Evolutionary conservation across 139 green algal species (phyloP).

Genomic region (Auxenochlorella pyrenoidosa): DNA sequence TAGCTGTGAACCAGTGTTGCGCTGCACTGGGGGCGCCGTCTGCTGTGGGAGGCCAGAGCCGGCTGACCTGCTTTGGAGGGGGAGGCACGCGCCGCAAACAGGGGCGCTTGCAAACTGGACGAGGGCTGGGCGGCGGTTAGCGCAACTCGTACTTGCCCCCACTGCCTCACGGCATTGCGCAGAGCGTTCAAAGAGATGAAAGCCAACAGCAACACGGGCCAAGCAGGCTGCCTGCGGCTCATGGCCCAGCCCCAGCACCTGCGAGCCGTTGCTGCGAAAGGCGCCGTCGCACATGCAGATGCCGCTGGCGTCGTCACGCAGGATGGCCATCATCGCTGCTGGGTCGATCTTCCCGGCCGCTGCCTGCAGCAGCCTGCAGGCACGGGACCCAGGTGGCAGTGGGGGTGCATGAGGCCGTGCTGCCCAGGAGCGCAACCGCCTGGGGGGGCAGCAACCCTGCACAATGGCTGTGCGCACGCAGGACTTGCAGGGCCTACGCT

Average conservation of each 20-base stretch:
- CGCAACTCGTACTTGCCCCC: no score
- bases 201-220: no score
- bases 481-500: not conserved
- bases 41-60: not conserved
- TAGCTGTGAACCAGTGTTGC: constrained; percentile 45
- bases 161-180: no score
- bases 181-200: no score
- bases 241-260: not conserved
- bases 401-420: not conserved
- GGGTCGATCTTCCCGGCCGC: not conserved
- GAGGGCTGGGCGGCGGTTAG: not conserved
- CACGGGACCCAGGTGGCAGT: not conserved
- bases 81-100: not conserved
- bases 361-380: constrained; percentile 23
- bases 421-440: no score
- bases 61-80: constrained; percentile 19
- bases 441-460: not conserved
- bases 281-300: constrained; percentile 40
- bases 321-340: constrained; percentile 36
- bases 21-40: not conserved
- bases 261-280: constrained; percentile 41
- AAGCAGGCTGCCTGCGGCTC: no score
- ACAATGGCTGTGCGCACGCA: not conserved
- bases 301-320: constrained; percentile 32
- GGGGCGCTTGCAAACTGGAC: not conserved